Base-by-base conservation (phyloP, 2,329 filamentous ascomycete genomes). In the Scedosporium boydii region DNA sequence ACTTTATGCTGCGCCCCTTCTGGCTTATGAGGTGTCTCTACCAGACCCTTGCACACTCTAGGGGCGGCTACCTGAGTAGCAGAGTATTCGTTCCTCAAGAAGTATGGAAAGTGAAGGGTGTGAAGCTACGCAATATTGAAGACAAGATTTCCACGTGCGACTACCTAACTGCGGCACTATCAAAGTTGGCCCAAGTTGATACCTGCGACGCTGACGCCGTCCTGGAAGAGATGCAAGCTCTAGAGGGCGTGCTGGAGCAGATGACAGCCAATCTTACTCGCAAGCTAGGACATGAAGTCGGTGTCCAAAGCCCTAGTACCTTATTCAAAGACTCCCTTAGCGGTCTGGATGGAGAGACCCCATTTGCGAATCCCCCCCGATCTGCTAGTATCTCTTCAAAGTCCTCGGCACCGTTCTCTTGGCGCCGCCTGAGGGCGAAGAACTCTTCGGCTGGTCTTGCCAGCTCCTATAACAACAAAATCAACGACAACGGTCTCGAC, bases 21-120 rank as follows among this genome's bases (percentile, higher is more conserved):
- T 99, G 95, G 95, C 80, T 99, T 55, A 96, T 99, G 91, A 87
- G 95, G 62, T 93, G 90, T 65, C 81, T 99, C 27, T 96, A 95
- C 71, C 91, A 97, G 72, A 96, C 93, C 0, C 85, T 99, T 55
- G 89, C 88, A 18, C 93, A 99, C 70, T 91, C 93, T 2, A 87
- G 91, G 26, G 95, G 95, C 44, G 95, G 93, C 16, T 99, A 97
- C 71, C 72, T 99, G 21, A 96, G 93, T 61, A 93, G 87, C 23
- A 93, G 92, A 69, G 82, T 99, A 0, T 99, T 99, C 71, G 84
- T 99, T 4, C 93, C 95, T 5, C 85, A 90, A 60, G 93, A 98
- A 70, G 91, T 95, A 3, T 99, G 95, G 95, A 85, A 87, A 62
- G 93, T 97, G 6, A 93, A 93, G 71, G 92, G 91, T 29, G 93